A percentile compares a stretch with the other conserved stretches of the same genome.
Conservation (phyloP, 1,139 yeast species). For the Debaryomyces sp. region DNA sequence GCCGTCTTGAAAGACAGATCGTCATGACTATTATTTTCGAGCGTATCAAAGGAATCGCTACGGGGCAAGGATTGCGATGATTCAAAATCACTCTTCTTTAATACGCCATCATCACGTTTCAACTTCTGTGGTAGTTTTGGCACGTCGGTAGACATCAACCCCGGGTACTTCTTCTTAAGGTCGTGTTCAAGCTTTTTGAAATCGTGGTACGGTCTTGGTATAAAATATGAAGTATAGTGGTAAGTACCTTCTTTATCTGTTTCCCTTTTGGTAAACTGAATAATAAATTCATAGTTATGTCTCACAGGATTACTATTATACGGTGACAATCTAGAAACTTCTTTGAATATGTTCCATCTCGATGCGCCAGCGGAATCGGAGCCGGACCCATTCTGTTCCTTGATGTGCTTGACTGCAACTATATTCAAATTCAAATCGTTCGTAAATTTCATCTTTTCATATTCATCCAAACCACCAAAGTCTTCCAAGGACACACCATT, state of each 20-base stretch:
- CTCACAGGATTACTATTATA: conserved; percentile 19
- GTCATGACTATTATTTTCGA: not conserved
- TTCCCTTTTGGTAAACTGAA: conserved; percentile 36
- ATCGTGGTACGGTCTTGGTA: conserved; percentile 66
- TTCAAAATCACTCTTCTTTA: not conserved
- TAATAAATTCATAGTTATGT: conserved; percentile 48
- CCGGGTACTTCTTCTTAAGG: conserved; percentile 65
- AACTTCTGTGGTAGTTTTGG: conserved; percentile 54
- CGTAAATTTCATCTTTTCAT: conserved; percentile 40
- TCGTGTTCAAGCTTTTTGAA: conserved; percentile 58
- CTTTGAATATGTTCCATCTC: conserved; percentile 29
- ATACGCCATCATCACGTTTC: conserved; percentile 40
- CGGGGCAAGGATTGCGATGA: not conserved
- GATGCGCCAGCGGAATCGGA: conserved; percentile 26
- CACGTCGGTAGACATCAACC: conserved; percentile 63
- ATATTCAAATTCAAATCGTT: conserved; percentile 68
- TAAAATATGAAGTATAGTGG: conserved; percentile 38
- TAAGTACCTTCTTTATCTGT: conserved; percentile 23
- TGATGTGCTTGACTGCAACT: conserved; percentile 56
- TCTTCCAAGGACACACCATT: conserved; percentile 8
- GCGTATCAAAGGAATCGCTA: not conserved
- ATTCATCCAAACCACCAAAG: conserved; percentile 35
- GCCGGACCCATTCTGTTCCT: conserved; percentile 19
- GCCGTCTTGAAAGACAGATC: not conserved
- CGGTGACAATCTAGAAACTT: conserved; percentile 16